These are phyloP conservation scores for Borealophlyctis nickersoniae DNA, from an alignment of 192 early-diverging fungal species.

Conservation along the genomic window DNA sequence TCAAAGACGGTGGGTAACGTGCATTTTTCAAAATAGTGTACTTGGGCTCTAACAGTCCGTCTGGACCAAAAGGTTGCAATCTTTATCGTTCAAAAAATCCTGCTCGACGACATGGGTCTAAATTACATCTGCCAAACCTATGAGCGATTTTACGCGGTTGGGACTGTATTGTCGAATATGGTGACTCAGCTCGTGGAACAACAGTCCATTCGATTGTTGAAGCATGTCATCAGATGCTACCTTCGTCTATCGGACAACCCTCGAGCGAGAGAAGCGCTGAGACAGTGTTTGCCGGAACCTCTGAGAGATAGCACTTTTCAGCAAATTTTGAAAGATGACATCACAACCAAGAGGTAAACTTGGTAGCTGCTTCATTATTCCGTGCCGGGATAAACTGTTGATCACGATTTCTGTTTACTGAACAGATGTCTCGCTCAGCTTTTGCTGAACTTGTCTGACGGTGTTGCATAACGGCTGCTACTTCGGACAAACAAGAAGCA, in stretches of 20 bases:
- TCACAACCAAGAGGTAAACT: conserved; percentile 81
- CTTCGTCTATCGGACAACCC: conserved; percentile 90
- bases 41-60: too few relatives aligned
- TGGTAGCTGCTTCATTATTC: conserved; percentile 49
- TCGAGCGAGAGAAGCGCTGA: conserved; percentile 84
- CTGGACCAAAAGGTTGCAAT: conserved; percentile 91
- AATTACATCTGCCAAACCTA: conserved; percentile 87
- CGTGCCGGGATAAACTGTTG: too few relatives aligned
- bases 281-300: conserved; percentile 86
- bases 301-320: conserved; percentile 85
- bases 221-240: conserved; percentile 92
- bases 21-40: too few relatives aligned
- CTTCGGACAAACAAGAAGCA: too few relatives aligned
- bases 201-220: conserved; percentile 80
- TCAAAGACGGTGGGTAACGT: conserved; percentile 97
- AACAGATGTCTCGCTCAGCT: too few relatives aligned
- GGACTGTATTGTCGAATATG: conserved; percentile 91
- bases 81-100: conserved; percentile 97
- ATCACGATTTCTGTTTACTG: too few relatives aligned
- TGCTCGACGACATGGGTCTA: conserved; percentile 90
- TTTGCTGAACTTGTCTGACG: too few relatives aligned
- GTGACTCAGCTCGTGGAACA: conserved; percentile 85
- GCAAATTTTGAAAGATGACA: conserved; percentile 80
- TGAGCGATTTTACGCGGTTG: conserved; percentile 91
- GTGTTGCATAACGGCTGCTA: too few relatives aligned